phyloP scores from a whole-genome alignment of 208 protist genomes.

The Trypanosomatidae sp. region DNA sequence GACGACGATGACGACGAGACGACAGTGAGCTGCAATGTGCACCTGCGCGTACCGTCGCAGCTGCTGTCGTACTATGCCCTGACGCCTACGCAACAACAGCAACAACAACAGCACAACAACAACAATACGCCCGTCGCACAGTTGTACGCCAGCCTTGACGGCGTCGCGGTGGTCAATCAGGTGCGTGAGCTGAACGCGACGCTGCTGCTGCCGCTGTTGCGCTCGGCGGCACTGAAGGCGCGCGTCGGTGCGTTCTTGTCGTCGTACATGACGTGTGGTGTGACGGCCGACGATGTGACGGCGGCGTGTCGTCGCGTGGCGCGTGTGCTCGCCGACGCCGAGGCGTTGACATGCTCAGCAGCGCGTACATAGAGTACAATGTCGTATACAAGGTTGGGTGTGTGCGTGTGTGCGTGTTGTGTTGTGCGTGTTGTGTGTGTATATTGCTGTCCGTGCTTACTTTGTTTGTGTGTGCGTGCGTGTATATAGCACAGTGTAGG shows the following conservation, averaged over 20 bases:
- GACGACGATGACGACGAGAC: no score
- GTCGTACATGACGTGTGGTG: slow-evolving; percentile 59
- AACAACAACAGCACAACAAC: no score
- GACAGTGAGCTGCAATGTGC: background rate
- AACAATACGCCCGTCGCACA: slow-evolving; percentile 21
- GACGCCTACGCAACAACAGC: background rate
- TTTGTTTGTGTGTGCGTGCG: no score
- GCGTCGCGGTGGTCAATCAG: slow-evolving; percentile 69
- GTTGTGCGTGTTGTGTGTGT: no score
- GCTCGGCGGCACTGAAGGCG: slow-evolving; percentile 70
- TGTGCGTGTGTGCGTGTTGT: slow-evolving; percentile 1
- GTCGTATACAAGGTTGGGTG: background rate
- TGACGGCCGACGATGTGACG: slow-evolving; percentile 29
- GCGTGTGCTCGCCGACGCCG: slow-evolving; percentile 20
- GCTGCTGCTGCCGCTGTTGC: slow-evolving; percentile 60
- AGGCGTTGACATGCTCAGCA: slow-evolving; percentile 16
- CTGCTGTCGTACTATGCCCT: background rate
- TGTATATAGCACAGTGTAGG: no score
- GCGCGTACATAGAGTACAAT: background rate
- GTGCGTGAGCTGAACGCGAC: slow-evolving; percentile 39
- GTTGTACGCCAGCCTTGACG: slow-evolving; percentile 35
- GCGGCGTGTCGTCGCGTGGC: slow-evolving; percentile 54
- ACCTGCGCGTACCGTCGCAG: background rate
- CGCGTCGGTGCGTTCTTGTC: slow-evolving; percentile 60
- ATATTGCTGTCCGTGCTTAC: no score